Percentiles rank a stretch among this genome's conserved stretches.
phyloP scores from a whole-genome alignment of 2,329 filamentous ascomycete genomes.

The Talaromyces sp. region DNA sequence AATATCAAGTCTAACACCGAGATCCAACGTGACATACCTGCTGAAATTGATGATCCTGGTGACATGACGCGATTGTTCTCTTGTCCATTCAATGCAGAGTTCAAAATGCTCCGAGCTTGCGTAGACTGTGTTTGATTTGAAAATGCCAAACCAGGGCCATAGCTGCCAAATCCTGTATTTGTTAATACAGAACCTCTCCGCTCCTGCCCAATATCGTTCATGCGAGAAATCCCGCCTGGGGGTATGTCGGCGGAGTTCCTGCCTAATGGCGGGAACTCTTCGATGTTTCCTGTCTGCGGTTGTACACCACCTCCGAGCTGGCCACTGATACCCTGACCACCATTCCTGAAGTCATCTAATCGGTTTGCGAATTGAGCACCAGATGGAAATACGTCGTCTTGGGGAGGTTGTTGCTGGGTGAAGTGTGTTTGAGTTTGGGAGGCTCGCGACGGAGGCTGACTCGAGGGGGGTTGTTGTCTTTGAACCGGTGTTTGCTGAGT shows the following conservation, averaged over 20 bases:
- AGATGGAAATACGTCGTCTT: constrained; percentile 47
- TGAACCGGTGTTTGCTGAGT: constrained; percentile 54
- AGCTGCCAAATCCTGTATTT: constrained; percentile 44
- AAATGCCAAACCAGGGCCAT: constrained; percentile 40
- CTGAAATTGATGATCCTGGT: constrained; percentile 28
- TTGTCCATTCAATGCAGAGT: constrained; percentile 37
- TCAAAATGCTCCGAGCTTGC: constrained; percentile 31
- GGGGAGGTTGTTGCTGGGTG: constrained; percentile 45
- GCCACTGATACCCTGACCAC: constrained; percentile 52
- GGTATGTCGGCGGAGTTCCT: constrained; percentile 37
- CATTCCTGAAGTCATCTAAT: constrained; percentile 56
- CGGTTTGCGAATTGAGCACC: constrained; percentile 50
- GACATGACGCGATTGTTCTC: constrained; percentile 36
- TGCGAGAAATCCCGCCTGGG: constrained; percentile 20
- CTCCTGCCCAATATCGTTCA: constrained; percentile 51
- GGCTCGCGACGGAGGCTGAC: constrained; percentile 40
- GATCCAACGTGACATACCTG: constrained; percentile 24
- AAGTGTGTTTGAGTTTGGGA: constrained; percentile 41
- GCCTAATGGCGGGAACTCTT: constrained; percentile 60
- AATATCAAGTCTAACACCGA: neutral
- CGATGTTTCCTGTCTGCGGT: constrained; percentile 55
- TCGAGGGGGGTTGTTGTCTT: constrained; percentile 47
- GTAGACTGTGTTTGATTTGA: constrained; percentile 40
- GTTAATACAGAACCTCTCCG: constrained; percentile 51
- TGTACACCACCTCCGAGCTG: constrained; percentile 50